phyloP scores from a whole-genome alignment of 1,284 basidiomycete genomes.

The Leccinum huronense region DNA sequence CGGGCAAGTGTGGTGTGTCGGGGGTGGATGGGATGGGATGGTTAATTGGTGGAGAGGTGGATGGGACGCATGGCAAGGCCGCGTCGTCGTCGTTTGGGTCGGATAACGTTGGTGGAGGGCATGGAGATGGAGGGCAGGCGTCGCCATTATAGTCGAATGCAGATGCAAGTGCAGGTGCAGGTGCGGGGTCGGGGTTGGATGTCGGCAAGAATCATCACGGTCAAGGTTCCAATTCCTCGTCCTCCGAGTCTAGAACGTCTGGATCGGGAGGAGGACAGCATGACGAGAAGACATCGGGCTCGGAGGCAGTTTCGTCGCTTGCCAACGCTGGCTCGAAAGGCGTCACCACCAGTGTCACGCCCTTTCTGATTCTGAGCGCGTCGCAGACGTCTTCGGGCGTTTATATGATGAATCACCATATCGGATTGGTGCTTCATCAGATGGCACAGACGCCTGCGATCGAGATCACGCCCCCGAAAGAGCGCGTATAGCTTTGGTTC shows the following conservation, averaged over 20 bases:
- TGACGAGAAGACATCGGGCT: background rate
- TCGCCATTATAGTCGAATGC: slow-evolving; percentile 1
- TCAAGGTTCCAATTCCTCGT: background rate
- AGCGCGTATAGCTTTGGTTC: too few relatives aligned
- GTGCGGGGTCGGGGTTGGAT: slow-evolving; percentile 8
- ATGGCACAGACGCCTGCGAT: slow-evolving; percentile 3
- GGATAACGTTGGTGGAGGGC: slow-evolving; percentile 10
- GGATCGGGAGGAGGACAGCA: slow-evolving; percentile 4
- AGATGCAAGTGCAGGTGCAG: slow-evolving; percentile 9
- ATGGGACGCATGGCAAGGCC: slow-evolving; percentile 3
- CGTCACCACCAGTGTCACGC: slow-evolving; percentile 8
- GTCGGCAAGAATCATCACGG: slow-evolving; percentile 5
- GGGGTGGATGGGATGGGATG: slow-evolving; percentile 18
- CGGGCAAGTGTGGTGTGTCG: slow-evolving; percentile 13
- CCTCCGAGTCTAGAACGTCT: background rate
- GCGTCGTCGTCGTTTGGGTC: slow-evolving; percentile 2
- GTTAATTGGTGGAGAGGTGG: slow-evolving; percentile 21
- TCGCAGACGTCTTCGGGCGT: slow-evolving; percentile 2
- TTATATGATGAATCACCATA: too few relatives aligned
- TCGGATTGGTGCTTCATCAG: background rate
- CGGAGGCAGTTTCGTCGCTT: slow-evolving; percentile 1
- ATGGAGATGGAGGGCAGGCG: slow-evolving; percentile 3
- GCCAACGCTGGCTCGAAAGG: background rate
- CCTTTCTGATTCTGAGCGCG: slow-evolving; percentile 27
- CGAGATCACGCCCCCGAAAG: slow-evolving; percentile 8